These are phyloP conservation scores for Fonsecaea nubica DNA, from an alignment of 2,329 filamentous ascomycete species.

Conservation along the genomic window DNA sequence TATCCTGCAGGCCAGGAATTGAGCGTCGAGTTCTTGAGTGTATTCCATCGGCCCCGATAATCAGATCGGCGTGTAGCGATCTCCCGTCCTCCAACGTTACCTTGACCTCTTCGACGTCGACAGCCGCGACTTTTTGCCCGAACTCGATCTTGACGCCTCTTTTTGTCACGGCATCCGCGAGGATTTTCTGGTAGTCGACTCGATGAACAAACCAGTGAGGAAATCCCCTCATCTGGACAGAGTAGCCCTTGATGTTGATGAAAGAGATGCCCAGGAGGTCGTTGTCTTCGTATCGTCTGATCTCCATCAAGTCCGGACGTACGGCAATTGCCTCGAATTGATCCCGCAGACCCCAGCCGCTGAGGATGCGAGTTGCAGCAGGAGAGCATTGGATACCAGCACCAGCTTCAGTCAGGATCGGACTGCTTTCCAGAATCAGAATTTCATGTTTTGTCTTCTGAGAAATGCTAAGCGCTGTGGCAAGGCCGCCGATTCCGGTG, in stretches of 20 bases:
- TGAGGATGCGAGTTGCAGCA: constrained; percentile 36
- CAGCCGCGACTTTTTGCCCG: constrained; percentile 11
- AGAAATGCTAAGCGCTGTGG: constrained; percentile 42
- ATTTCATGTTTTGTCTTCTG: constrained; percentile 38
- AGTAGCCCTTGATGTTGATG: constrained; percentile 42
- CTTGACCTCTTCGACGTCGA: constrained; percentile 13
- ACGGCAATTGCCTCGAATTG: constrained; percentile 42
- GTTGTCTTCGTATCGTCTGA: constrained; percentile 48
- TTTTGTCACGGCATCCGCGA: constrained; percentile 41
- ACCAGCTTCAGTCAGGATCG: constrained; percentile 36
- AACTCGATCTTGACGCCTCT: constrained; percentile 25
- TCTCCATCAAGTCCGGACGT: constrained; percentile 42
- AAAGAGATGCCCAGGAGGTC: constrained; percentile 43
- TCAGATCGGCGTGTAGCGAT: constrained; percentile 25
- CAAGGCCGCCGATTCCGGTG: constrained; percentile 43
- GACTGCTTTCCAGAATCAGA: constrained; percentile 41
- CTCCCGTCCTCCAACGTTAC: constrained; percentile 14
- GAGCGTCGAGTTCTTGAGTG: constrained; percentile 16
- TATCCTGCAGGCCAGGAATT: constrained; percentile 2
- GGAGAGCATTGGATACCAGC: constrained; percentile 40
- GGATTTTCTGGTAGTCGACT: constrained; percentile 44
- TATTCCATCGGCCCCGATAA: constrained; percentile 28
- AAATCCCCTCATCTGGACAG: constrained; percentile 32
- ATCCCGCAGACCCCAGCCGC: constrained; percentile 27
- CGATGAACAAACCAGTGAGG: constrained; percentile 45